Evolutionary conservation across 176 grass and related monocot genomes (phyloP).

Genomic region (Aegilops bicornis): DNA sequence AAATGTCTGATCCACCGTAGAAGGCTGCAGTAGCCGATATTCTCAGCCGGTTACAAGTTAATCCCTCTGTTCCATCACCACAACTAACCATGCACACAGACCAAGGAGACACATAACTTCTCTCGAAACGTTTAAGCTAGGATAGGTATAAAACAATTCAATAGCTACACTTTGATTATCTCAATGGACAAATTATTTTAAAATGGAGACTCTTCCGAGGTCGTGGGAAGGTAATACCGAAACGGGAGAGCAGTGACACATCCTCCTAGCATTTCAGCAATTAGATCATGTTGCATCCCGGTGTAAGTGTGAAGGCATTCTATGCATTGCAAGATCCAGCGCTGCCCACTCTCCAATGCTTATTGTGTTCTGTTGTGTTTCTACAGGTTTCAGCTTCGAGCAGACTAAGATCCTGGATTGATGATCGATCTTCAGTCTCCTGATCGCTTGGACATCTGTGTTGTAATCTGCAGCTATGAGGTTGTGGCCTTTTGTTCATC

Average conservation of each 20-base stretch:
- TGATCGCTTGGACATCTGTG: background rate
- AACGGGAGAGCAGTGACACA: too few species aligned
- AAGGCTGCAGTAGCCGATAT: background rate
- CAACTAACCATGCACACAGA: background rate
- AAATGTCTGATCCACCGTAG: background rate
- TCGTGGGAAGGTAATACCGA: too few species aligned
- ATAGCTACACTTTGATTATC: background rate
- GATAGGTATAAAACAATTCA: background rate
- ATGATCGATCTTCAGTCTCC: background rate
- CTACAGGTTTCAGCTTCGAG: slow-evolving; percentile 10
- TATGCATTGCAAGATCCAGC: background rate
- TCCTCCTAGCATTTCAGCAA: too few species aligned
- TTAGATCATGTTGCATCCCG: background rate
- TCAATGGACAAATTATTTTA: too few species aligned
- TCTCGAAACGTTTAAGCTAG: background rate
- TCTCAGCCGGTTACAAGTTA: background rate
- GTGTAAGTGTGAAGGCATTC: background rate
- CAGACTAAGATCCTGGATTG: background rate
- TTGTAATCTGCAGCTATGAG: background rate
- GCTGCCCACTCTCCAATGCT: background rate
- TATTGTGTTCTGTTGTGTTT: background rate
- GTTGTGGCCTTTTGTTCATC: background rate
- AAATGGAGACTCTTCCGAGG: too few species aligned
- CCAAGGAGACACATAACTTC: background rate
- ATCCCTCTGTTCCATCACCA: background rate